Evolutionary conservation across 495 filamentous ascomycete species (phyloP).

Genomic region (Penicillium diatomitis): DNA sequence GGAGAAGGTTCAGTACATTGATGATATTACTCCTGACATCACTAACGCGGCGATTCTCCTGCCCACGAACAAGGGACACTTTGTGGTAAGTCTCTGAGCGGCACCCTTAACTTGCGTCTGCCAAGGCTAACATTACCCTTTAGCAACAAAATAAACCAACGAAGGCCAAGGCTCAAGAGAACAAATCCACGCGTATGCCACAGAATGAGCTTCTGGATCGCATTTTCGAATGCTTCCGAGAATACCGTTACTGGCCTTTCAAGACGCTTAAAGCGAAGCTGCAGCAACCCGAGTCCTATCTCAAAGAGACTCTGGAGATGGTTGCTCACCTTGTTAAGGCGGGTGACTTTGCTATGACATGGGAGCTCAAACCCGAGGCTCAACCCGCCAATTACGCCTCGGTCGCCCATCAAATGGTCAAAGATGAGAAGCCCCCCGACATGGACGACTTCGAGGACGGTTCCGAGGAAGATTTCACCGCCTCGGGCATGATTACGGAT

Average conservation of each 20-base stretch:
- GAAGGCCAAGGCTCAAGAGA: slow-evolving; percentile 48
- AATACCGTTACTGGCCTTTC: slow-evolving; percentile 84
- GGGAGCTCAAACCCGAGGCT: slow-evolving; percentile 70
- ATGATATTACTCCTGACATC: slow-evolving; percentile 30
- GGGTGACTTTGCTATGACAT: slow-evolving; percentile 74
- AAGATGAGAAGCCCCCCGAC: slow-evolving; percentile 41
- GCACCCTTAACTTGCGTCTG: not conserved
- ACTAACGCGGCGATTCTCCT: slow-evolving; percentile 29
- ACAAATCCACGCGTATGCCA: slow-evolving; percentile 80
- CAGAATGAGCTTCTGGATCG: slow-evolving; percentile 76
- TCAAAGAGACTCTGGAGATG: slow-evolving; percentile 74
- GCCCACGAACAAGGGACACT: slow-evolving; percentile 27
- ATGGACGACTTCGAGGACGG: slow-evolving; percentile 32
- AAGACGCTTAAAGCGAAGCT: slow-evolving; percentile 63
- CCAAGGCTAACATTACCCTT: slow-evolving; percentile 9
- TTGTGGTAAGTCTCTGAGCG: slow-evolving; percentile 30
- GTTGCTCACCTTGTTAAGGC: slow-evolving; percentile 72
- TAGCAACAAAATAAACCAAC: slow-evolving; percentile 29
- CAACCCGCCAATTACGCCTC: slow-evolving; percentile 44
- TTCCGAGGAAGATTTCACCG: slow-evolving; percentile 35
- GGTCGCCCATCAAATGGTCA: slow-evolving; percentile 26
- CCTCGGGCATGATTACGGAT: slow-evolving; percentile 42
- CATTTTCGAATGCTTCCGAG: slow-evolving; percentile 71
- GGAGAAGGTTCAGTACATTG: slow-evolving; percentile 37
- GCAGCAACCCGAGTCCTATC: slow-evolving; percentile 82